These are phyloP conservation scores for Fusarium albidum DNA, from an alignment of 2,329 filamentous ascomycete species.

Conservation along the genomic window DNA sequence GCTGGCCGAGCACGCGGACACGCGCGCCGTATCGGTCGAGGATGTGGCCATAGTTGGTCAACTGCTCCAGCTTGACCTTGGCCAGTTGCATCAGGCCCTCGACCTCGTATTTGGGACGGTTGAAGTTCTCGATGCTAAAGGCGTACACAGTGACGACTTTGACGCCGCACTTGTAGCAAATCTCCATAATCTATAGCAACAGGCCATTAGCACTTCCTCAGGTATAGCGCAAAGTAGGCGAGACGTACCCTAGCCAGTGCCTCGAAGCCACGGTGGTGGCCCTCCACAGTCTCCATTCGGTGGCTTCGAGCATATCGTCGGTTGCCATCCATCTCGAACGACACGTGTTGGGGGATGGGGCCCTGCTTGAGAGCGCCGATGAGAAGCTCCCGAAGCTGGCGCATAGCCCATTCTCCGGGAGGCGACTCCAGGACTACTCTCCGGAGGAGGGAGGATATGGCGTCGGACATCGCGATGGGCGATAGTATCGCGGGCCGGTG, in stretches of 20 bases:
- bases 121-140: conserved; percentile 99
- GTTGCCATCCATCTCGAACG: conserved; percentile 99
- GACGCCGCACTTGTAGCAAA: conserved; percentile 97
- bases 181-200: conserved; percentile 81
- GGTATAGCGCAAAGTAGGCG: conserved; percentile 47
- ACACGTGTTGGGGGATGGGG: conserved; percentile 91
- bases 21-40: conserved; percentile 91
- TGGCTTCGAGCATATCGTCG: conserved; percentile 88
- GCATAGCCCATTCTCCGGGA: conserved; percentile 88
- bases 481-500: conserved; percentile 3
- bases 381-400: conserved; percentile 80
- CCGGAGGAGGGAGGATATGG: conserved; percentile 58
- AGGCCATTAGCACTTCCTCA: conserved; percentile 7
- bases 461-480: conserved; percentile 57
- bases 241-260: conserved; percentile 80
- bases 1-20: conserved; percentile 85
- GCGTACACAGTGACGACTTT: conserved; percentile 98
- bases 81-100: conserved; percentile 98
- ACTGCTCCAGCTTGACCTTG: conserved; percentile 90
- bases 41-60: conserved; percentile 91
- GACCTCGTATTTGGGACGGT: conserved; percentile 94
- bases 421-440: conserved; percentile 87
- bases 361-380: conserved; percentile 91
- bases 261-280: conserved; percentile 95
- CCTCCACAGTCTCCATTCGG: conserved; percentile 95